Conservation (phyloP, 2,329 filamentous ascomycete genomes). For the Chaetomium globosum region DNA sequence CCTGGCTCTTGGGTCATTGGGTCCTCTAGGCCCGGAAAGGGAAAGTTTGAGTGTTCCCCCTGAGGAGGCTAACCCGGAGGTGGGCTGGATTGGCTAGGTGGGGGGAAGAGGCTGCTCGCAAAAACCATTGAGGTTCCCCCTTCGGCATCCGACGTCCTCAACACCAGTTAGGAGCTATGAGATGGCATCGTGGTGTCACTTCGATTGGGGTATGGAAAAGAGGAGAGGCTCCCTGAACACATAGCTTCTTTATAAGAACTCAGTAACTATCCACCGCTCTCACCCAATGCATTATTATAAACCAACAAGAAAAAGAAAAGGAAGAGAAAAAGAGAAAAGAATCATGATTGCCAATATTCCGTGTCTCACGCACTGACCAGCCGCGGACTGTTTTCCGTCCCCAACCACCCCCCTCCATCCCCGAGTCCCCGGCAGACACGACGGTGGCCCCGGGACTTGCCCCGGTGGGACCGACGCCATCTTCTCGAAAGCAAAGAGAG, state of each 20-base stretch:
- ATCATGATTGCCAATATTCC: conserved; percentile 1
- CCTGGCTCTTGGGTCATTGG: conserved; percentile 20
- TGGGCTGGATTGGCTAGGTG: not conserved
- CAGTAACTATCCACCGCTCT: not conserved
- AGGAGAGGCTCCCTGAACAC: not conserved
- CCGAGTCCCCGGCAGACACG: not conserved
- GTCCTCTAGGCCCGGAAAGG: conserved; percentile 11
- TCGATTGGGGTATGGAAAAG: not conserved
- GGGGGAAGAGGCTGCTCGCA: not conserved
- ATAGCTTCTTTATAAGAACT: not conserved
- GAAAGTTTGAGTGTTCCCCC: conserved; percentile 16
- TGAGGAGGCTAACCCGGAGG: conserved; percentile 2
- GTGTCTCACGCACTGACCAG: conserved; percentile 4
- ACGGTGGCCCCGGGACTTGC: not conserved
- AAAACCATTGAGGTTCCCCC: not conserved
- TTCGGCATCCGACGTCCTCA: not conserved
- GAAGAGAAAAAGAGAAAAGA: too few species aligned
- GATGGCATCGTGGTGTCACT: not conserved
- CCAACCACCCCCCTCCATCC: not conserved
- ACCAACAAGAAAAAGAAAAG: not conserved
- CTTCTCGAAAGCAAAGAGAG: not conserved
- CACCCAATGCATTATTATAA: not conserved
- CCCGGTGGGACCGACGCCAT: not conserved
- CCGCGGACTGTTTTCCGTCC: not conserved
- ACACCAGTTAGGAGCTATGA: not conserved